A percentile compares a stretch with the other conserved stretches of the same genome.
These are phyloP conservation scores for Plasmopara halstedii DNA, from an alignment of 352 stramenopile genomes.

Conservation along the genomic window DNA sequence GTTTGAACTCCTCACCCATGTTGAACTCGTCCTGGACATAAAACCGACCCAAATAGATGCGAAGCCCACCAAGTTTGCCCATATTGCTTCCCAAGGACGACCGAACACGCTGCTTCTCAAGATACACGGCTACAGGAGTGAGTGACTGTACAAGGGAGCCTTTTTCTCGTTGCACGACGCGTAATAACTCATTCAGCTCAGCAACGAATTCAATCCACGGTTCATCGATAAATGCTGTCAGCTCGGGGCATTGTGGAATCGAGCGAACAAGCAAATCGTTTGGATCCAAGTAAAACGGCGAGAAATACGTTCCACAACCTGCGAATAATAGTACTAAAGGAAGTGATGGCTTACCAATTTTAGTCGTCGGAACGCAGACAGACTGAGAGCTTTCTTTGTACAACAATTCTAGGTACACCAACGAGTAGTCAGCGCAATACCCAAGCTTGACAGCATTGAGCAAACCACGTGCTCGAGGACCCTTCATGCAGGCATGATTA, in stretches of 20 bases:
- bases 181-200: slow-evolving; percentile 68
- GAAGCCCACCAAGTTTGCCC: slow-evolving; percentile 48
- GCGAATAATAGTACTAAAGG: slow-evolving; percentile 72
- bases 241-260: slow-evolving; percentile 65
- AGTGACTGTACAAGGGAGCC: slow-evolving; percentile 46
- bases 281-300: slow-evolving; percentile 70
- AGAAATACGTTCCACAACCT: slow-evolving; percentile 70
- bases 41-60: slow-evolving; percentile 68
- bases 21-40: slow-evolving; percentile 62
- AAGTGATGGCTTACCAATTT: slow-evolving; percentile 64
- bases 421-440: slow-evolving; percentile 71
- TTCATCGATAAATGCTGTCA: slow-evolving; percentile 82
- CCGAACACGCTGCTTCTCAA: slow-evolving; percentile 46
- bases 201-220: slow-evolving; percentile 80
- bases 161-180: slow-evolving; percentile 57
- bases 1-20: slow-evolving; percentile 68
- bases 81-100: slow-evolving; percentile 27
- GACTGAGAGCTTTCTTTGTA: slow-evolving; percentile 69
- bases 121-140: slow-evolving; percentile 50
- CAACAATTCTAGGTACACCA: slow-evolving; percentile 72
- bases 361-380: slow-evolving; percentile 58
- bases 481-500: slow-evolving; percentile 80
- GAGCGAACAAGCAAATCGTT: slow-evolving; percentile 74
- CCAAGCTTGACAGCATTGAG: slow-evolving; percentile 74
- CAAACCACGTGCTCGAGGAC: slow-evolving; percentile 49